Conservation (phyloP, 2,329 filamentous ascomycete genomes). For the Arthrinium puccinioides region DNA sequence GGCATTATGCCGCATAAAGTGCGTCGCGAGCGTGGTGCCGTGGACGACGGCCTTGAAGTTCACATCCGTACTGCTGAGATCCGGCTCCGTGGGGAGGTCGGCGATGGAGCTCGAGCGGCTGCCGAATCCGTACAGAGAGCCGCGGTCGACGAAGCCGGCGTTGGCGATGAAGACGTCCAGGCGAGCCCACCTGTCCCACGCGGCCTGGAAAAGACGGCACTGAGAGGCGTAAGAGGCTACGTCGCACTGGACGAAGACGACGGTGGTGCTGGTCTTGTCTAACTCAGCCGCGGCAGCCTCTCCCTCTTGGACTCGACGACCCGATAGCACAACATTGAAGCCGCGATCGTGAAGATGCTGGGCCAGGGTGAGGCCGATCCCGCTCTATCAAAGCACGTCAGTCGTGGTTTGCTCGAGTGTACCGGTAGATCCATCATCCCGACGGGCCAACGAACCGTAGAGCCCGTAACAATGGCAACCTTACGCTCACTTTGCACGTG, state of each 20-base stretch:
- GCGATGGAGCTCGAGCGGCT: conserved; percentile 2
- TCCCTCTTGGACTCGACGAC: conserved; percentile 2
- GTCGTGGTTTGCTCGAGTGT: not conserved
- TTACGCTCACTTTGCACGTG: too few species aligned
- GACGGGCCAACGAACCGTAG: too few species aligned
- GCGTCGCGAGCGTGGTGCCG: conserved; percentile 10
- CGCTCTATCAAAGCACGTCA: too few species aligned
- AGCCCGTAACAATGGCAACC: too few species aligned
- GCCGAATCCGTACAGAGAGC: conserved; percentile 8
- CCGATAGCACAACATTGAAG: conserved; percentile 3
- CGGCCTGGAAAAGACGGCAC: conserved; percentile 6
- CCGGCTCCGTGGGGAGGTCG: conserved; percentile 9
- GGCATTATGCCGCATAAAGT: conserved; percentile 11
- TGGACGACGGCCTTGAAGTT: conserved; percentile 12
- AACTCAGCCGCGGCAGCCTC: not conserved
- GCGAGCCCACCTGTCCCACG: conserved; percentile 8
- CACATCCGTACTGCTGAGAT: conserved; percentile 8
- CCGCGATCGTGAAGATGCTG: too few species aligned
- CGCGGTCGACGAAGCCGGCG: conserved; percentile 8
- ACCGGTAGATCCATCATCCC: not conserved
- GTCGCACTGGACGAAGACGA: conserved; percentile 9
- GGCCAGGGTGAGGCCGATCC: too few species aligned
- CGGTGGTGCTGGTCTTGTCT: conserved; percentile 4
- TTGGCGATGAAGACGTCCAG: conserved; percentile 11
- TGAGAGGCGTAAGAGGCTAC: conserved; percentile 8